A percentile compares a stretch with the other conserved stretches of the same genome.
These are phyloP conservation scores for Mycena galopus DNA, from an alignment of 768 basidiomycete species.

Conservation along the genomic window DNA sequence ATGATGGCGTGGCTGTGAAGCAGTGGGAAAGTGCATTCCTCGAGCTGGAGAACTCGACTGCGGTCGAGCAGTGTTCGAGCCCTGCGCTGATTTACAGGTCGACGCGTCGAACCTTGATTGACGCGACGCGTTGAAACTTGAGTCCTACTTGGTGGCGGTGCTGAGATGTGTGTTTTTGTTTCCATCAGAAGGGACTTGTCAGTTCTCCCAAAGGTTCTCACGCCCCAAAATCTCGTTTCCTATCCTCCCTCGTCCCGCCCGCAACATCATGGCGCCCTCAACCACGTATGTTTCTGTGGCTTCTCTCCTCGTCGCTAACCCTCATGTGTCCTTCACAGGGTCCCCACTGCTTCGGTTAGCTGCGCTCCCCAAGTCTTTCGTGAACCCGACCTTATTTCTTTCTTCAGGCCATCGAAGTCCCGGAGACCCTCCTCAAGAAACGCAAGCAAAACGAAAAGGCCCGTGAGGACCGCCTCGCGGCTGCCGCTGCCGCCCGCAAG, in stretches of 20 bases:
- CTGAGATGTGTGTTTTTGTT: neutral
- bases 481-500: constrained; percentile 89
- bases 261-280: constrained; percentile 70
- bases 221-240: neutral
- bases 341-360: constrained; percentile 68
- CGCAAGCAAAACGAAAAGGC: constrained; percentile 98
- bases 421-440: constrained; percentile 99
- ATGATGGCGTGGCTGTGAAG: constrained; percentile 3
- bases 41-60: neutral
- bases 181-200: neutral
- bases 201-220: neutral
- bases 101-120: too few species aligned
- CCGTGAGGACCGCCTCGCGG: constrained; percentile 91
- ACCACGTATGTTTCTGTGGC: constrained; percentile 62
- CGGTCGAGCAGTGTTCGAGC: neutral
- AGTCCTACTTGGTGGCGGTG: too few species aligned
- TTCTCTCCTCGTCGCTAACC: neutral
- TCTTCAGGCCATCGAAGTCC: constrained; percentile 91
- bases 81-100: too few species aligned
- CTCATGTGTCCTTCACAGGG: constrained; percentile 46
- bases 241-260: constrained; percentile 40
- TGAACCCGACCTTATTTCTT: constrained; percentile 26
- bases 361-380: too few species aligned
- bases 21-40: neutral
- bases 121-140: too few species aligned